Evolutionary conservation across 441 rosid species (phyloP), one percentile per base, ranked within the genome.

Genomic region (Kokia cookei): DNA sequence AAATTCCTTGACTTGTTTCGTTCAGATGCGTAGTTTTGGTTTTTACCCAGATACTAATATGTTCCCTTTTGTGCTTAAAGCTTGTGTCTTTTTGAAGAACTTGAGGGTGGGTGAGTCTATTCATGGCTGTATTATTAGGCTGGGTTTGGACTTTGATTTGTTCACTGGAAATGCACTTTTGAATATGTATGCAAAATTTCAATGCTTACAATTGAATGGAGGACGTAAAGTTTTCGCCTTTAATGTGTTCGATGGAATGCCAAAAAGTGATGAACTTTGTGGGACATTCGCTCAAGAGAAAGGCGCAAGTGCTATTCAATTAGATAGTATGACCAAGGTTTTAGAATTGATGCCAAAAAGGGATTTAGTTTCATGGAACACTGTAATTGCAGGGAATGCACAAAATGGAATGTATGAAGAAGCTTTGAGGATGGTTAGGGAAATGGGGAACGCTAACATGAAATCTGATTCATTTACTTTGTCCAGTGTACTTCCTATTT

Each of bases 111-210:
- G 97, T n/a, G 88, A 89, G 84, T 85, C 90, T 26, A 79, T 94
- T 29, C 97, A 94, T 85, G 98, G 86, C 7, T 90, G 81, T 79
- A 63, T 87, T 48, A 50, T 94, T 71, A 90, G 88, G 77, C 81
- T 85, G 45, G 96, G 96, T 10, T 40, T 87, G 81, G 91, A 83
- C 61, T 77, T 77, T 53, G 93, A 92, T 81, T 70, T 94, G 86
- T 89, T 84, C 57, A 89, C 91, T 1, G 83, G 87, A 9, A 94
- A 94, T 86, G 96, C 97, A 13, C 86, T 94, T 4, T 81, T 94
- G 92, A 92, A 86, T 82, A 89, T 94, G 97, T 90, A 94, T 7
- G 86, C 91, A 0, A 89, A 85, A 68, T 78, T 84, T 69, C 84
- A 67, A 68, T 57, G 11, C 0, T 29, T 22, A 54, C 75, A 26